phyloP scores from a whole-genome alignment of 306 rosid genomes.

The Castanea sativa region DNA sequence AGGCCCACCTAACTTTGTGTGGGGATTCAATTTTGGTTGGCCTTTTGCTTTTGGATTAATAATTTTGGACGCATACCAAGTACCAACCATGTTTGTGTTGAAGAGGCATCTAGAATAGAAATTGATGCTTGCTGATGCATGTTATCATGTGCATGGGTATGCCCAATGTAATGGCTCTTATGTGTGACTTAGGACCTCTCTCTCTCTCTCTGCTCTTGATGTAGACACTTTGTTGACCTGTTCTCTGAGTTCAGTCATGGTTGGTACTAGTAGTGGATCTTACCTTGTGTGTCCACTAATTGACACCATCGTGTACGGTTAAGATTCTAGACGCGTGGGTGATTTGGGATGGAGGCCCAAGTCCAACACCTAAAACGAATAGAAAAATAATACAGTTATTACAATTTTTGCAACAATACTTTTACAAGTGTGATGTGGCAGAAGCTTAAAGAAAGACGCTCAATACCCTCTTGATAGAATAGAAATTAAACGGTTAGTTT shows the following conservation, averaged over 20 bases:
- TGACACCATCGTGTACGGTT: background rate
- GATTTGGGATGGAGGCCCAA: background rate
- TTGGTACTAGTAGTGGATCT: background rate
- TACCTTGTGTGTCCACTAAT: background rate
- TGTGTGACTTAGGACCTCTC: background rate
- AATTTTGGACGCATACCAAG: background rate
- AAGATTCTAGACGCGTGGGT: background rate
- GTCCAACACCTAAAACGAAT: no score
- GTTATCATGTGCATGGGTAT: background rate
- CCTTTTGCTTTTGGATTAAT: slow-evolving; percentile 8
- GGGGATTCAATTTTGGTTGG: slow-evolving; percentile 20
- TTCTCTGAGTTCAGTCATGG: background rate
- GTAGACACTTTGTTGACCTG: slow-evolving; percentile 4
- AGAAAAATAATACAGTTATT: no score
- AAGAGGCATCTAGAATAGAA: background rate
- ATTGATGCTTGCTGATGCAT: background rate
- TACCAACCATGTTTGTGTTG: background rate
- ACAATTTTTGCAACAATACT: no score
- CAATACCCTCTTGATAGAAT: no score
- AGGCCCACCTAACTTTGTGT: slow-evolving; percentile 20
- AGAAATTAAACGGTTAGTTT: no score
- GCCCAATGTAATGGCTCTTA: background rate
- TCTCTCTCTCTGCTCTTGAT: background rate
- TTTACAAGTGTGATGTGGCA: no score
- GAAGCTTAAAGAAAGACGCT: no score